Evolutionary conservation across 345 rosid species (phyloP).

Genomic region (Moricandia arvensis): DNA sequence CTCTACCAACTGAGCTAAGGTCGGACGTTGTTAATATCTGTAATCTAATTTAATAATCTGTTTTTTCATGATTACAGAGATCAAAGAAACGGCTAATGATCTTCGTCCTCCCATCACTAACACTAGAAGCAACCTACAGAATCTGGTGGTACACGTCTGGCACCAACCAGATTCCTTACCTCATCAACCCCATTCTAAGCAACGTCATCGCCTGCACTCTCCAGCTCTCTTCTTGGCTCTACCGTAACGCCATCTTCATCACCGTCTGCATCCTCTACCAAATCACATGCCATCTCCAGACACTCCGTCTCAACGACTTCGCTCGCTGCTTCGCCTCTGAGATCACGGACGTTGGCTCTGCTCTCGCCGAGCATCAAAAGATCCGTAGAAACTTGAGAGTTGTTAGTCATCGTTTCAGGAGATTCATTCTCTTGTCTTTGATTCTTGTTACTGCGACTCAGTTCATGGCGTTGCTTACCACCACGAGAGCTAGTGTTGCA

Average conservation of each 20-base stretch:
- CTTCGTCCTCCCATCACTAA: slow-evolving; percentile 76
- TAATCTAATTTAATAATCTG: neutral
- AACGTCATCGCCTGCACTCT: slow-evolving; percentile 53
- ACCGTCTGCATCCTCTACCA: slow-evolving; percentile 70
- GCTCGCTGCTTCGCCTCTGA: slow-evolving; percentile 70
- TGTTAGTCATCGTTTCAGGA: slow-evolving; percentile 85
- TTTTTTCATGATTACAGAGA: slow-evolving; percentile 46
- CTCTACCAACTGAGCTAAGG: slow-evolving; percentile 99
- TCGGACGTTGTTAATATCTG: slow-evolving; percentile 33
- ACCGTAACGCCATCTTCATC: slow-evolving; percentile 66
- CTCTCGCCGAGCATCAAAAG: slow-evolving; percentile 61
- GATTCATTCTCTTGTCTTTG: slow-evolving; percentile 59
- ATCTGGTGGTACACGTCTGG: slow-evolving; percentile 93
- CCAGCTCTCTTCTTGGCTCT: slow-evolving; percentile 84
- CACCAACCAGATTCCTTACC: slow-evolving; percentile 55
- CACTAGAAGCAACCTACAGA: slow-evolving; percentile 64
- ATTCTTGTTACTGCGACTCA: slow-evolving; percentile 74
- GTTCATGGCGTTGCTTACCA: slow-evolving; percentile 60
- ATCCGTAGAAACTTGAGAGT: slow-evolving; percentile 66
- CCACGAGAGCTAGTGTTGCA: slow-evolving; percentile 52
- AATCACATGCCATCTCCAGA: slow-evolving; percentile 67
- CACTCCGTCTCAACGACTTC: slow-evolving; percentile 69
- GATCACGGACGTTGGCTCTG: slow-evolving; percentile 58
- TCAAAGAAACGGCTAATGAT: slow-evolving; percentile 64
- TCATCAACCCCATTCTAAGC: slow-evolving; percentile 49